Evolutionary conservation across 2,329 filamentous ascomycete genomes (phyloP).

Genomic region (Trichoderma polysporum): DNA sequence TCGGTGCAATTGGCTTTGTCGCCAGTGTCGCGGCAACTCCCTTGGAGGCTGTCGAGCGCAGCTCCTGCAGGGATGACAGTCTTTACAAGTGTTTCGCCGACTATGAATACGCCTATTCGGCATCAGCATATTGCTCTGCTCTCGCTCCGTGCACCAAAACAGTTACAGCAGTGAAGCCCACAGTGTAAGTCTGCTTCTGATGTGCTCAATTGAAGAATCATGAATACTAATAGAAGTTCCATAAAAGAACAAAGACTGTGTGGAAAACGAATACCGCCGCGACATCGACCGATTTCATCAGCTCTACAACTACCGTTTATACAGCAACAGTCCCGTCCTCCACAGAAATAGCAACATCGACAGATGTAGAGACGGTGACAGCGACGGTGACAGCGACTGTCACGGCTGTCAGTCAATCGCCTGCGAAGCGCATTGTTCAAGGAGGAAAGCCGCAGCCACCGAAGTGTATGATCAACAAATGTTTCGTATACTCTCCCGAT

Average conservation of each 20-base stretch:
- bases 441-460: slow-evolving; percentile 18
- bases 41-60: slow-evolving; percentile 19
- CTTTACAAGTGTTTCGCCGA: slow-evolving; percentile 28
- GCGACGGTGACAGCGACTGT: slow-evolving; percentile 23
- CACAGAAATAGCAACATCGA: slow-evolving; percentile 23
- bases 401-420: background rate
- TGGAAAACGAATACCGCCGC: slow-evolving; percentile 20
- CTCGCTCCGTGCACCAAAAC: slow-evolving; percentile 24
- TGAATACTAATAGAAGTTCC: background rate
- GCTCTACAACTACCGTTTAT: slow-evolving; percentile 25
- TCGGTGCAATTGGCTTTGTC: slow-evolving; percentile 18
- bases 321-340: slow-evolving; percentile 26
- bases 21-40: slow-evolving; percentile 17
- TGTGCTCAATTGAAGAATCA: background rate
- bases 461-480: slow-evolving; percentile 27
- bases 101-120: slow-evolving; percentile 24
- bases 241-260: slow-evolving; percentile 22
- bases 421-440: slow-evolving; percentile 17
- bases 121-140: slow-evolving; percentile 25
- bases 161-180: slow-evolving; percentile 23
- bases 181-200: slow-evolving; percentile 4
- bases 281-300: slow-evolving; percentile 12
- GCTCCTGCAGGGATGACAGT: slow-evolving; percentile 26
- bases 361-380: slow-evolving; percentile 21
- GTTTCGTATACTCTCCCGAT: slow-evolving; percentile 27